Conservation (phyloP, 2,329 filamentous ascomycete genomes). For the Tolypocladium ovalisporum region DNA sequence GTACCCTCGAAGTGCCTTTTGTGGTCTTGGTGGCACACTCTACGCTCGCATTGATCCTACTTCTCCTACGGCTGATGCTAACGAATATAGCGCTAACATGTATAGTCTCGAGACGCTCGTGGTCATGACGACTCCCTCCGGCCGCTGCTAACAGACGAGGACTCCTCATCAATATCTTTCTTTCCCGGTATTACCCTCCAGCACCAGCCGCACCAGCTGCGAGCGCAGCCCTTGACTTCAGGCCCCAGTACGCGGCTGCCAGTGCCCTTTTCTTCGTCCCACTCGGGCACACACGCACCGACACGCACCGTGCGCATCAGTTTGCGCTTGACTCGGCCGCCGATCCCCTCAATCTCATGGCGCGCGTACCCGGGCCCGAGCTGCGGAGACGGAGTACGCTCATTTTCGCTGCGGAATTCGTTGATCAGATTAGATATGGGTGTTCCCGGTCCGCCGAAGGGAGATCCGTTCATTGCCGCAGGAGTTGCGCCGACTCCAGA, state of each 20-base stretch:
- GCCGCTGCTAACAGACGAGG: constrained; percentile 8
- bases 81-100: background rate
- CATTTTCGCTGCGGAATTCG: constrained; percentile 19
- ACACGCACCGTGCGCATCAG: constrained; percentile 72
- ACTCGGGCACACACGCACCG: constrained; percentile 77
- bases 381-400: constrained; percentile 36
- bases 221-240: constrained; percentile 56
- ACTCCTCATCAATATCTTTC: constrained; percentile 25
- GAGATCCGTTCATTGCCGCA: constrained; percentile 6
- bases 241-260: constrained; percentile 53
- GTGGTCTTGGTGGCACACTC: background rate
- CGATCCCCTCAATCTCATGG: constrained; percentile 86
- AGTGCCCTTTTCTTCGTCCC: constrained; percentile 61
- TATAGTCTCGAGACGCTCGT: background rate
- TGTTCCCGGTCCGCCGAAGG: constrained; percentile 5
- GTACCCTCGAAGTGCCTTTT: background rate
- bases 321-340: constrained; percentile 79
- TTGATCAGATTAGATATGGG: constrained; percentile 16
- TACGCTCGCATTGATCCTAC: background rate
- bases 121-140: constrained; percentile 1
- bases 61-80: background rate
- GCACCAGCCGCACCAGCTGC: constrained; percentile 94
- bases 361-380: constrained; percentile 65
- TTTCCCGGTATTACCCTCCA: constrained; percentile 57
- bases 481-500: constrained; percentile 7